Percentiles rank a stretch among this genome's conserved stretches.
phyloP scores from a whole-genome alignment of 352 stramenopile genomes.

The Phytopythium helicoides region DNA sequence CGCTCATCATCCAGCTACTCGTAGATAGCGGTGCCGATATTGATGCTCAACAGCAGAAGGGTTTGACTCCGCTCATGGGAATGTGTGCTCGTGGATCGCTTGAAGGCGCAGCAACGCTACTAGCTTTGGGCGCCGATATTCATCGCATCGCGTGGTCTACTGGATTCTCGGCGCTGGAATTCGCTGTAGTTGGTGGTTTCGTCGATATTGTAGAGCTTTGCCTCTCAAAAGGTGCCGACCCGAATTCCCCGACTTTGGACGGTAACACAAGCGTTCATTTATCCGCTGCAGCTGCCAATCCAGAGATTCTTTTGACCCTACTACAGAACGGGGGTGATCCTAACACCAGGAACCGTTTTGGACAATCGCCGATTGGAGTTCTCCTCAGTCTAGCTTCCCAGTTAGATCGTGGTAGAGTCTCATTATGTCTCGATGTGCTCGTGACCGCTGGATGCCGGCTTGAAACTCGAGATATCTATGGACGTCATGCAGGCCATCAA shows the following conservation, averaged over 20 bases:
- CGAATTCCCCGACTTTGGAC: conserved; percentile 59
- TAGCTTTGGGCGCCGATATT: conserved; percentile 71
- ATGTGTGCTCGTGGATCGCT: conserved; percentile 61
- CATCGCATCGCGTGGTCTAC: conserved; percentile 68
- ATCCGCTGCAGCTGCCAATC: conserved; percentile 35
- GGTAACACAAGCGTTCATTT: conserved; percentile 75
- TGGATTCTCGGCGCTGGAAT: conserved; percentile 67
- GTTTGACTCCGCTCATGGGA: conserved; percentile 76
- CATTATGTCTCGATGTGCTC: conserved; percentile 55
- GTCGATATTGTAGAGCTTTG: conserved; percentile 63
- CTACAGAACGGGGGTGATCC: conserved; percentile 52
- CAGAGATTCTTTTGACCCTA: conserved; percentile 52
- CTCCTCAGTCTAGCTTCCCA: conserved; percentile 36
- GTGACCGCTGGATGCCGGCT: conserved; percentile 38
- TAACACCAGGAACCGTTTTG: conserved; percentile 68
- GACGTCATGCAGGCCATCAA: conserved; percentile 54
- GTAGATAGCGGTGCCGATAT: conserved; percentile 55
- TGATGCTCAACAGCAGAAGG: conserved; percentile 57
- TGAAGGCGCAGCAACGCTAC: conserved; percentile 66
- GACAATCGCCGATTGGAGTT: conserved; percentile 56
- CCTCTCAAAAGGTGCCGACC: conserved; percentile 61
- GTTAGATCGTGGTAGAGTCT: conserved; percentile 16
- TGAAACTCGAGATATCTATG: conserved; percentile 64
- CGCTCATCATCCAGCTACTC: conserved; percentile 60
- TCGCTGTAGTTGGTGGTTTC: conserved; percentile 37